phyloP scores from a whole-genome alignment of 345 rosid species.

The Lagerstroemia speciosa region DNA sequence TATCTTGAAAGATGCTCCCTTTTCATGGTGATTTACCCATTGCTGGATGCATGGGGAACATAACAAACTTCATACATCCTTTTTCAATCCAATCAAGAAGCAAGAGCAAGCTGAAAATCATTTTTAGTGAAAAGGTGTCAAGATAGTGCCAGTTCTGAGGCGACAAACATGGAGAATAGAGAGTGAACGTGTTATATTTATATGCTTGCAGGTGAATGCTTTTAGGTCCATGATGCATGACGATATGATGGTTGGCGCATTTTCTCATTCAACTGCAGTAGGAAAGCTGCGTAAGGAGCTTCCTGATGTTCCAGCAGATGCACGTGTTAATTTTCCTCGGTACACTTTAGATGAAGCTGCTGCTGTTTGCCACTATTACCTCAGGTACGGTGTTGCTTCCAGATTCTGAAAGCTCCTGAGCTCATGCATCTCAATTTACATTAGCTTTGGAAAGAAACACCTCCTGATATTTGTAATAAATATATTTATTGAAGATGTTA shows the following conservation, averaged over 20 bases:
- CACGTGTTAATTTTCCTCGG: slow-evolving; percentile 63
- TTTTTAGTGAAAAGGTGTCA: not conserved
- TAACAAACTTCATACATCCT: not conserved
- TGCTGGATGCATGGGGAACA: not conserved
- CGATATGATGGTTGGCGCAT: slow-evolving; percentile 95
- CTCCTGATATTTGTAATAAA: not conserved
- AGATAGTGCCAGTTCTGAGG: not conserved
- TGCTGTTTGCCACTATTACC: slow-evolving; percentile 82
- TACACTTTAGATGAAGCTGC: slow-evolving; percentile 77
- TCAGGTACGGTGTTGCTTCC: slow-evolving; percentile 41
- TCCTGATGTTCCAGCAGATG: slow-evolving; percentile 84
- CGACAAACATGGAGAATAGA: not conserved
- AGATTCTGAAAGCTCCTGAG: not conserved
- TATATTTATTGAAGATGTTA: not conserved
- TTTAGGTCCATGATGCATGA: slow-evolving; percentile 88
- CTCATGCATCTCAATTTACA: not conserved
- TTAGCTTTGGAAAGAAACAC: not conserved
- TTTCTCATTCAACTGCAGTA: slow-evolving; percentile 91
- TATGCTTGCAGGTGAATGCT: slow-evolving; percentile 67
- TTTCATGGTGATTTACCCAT: not conserved
- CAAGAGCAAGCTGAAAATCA: not conserved
- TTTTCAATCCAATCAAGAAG: too few relatives aligned
- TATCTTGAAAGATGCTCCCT: not conserved
- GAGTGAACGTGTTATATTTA: not conserved
- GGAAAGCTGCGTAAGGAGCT: slow-evolving; percentile 80